These are phyloP conservation scores for Vickermania ingenoplastis DNA, from an alignment of 208 protist genomes.

Conservation along the genomic window DNA sequence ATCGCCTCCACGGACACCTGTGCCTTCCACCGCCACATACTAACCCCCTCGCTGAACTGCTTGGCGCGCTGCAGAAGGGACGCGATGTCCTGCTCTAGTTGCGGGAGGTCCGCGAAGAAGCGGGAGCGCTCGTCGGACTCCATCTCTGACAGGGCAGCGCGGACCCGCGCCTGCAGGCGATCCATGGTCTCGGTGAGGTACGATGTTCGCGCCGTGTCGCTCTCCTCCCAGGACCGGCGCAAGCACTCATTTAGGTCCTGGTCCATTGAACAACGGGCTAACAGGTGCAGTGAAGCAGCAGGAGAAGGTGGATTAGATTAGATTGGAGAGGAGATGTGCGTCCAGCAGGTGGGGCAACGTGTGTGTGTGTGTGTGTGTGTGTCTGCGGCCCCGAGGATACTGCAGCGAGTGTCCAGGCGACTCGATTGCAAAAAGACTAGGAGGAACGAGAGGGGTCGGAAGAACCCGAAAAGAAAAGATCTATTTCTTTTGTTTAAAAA, in stretches of 20 bases:
- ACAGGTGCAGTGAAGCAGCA: too few species aligned
- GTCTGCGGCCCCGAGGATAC: too few species aligned
- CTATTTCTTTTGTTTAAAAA: background rate
- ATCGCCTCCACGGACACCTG: conserved; percentile 54
- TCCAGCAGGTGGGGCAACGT: too few species aligned
- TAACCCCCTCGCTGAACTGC: conserved; percentile 61
- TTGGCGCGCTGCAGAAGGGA: conserved; percentile 47
- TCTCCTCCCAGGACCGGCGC: conserved; percentile 25
- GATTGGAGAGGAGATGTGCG: too few species aligned
- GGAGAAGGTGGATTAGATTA: too few species aligned
- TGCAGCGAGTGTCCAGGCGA: background rate
- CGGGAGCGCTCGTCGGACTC: conserved; percentile 20
- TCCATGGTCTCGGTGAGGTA: conserved; percentile 15
- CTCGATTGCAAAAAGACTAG: background rate
- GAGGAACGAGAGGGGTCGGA: background rate
- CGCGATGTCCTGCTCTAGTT: conserved; percentile 52
- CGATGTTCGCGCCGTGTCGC: conserved; percentile 27
- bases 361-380: too few species aligned
- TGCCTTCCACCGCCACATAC: conserved; percentile 73
- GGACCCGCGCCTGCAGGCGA: conserved; percentile 28
- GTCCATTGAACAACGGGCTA: too few species aligned
- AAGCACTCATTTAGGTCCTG: too few species aligned
- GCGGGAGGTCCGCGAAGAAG: conserved; percentile 39
- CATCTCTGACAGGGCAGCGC: conserved; percentile 32
- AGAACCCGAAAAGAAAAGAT: conserved; percentile 5